These are phyloP conservation scores for Croton setiger DNA, from an alignment of 441 rosid species.

Conservation along the genomic window DNA sequence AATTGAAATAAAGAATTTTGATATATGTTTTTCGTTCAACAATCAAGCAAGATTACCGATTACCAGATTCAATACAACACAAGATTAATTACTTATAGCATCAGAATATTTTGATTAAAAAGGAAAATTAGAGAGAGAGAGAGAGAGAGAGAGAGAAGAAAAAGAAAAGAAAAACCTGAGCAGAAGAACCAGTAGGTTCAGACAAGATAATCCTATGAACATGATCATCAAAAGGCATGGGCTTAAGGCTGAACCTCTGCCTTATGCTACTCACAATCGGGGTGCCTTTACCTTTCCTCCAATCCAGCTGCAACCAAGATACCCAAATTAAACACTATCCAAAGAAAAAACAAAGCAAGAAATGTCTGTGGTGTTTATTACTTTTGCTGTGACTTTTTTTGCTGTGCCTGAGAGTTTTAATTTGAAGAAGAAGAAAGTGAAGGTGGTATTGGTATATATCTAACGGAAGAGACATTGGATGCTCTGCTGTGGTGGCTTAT, in stretches of 20 bases:
- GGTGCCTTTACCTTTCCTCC: constrained; percentile 55
- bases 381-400: constrained; percentile 8
- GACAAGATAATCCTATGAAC: constrained; percentile 63
- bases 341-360: constrained; percentile 9
- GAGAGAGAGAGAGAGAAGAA: neutral
- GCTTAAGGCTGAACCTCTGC: constrained; percentile 35
- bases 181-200: constrained; percentile 80
- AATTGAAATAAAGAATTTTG: neutral
- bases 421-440: constrained; percentile 9
- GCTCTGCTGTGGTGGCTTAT: constrained; percentile 21
- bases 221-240: constrained; percentile 67
- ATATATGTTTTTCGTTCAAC: neutral
- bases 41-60: neutral
- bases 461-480: constrained; percentile 31
- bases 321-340: neutral
- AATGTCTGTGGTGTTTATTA: constrained; percentile 30
- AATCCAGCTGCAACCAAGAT: constrained; percentile 37
- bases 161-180: constrained; percentile 43
- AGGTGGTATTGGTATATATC: no score
- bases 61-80: neutral
- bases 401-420: neutral
- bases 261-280: constrained; percentile 46
- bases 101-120: neutral
- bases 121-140: neutral
- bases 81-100: neutral